A percentile compares a stretch with the other conserved stretches of the same genome.
phyloP scores from a whole-genome alignment of 2,329 filamentous ascomycete species.

The Calonectria multiphialidica region DNA sequence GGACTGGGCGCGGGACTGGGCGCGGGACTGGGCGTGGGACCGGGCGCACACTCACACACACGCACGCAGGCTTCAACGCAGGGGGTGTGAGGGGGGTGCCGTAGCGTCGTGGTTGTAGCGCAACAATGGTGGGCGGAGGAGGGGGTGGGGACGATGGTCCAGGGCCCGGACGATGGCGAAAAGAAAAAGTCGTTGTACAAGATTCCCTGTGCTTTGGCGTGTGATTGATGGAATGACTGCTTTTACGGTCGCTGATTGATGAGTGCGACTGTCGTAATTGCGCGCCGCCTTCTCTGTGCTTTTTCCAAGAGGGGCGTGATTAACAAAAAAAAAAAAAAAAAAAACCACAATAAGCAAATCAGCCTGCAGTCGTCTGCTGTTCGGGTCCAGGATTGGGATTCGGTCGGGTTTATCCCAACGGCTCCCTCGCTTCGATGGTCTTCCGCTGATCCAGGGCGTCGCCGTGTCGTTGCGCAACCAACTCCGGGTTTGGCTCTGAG shows the following conservation, averaged over 20 bases:
- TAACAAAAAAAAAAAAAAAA: too few relatives aligned
- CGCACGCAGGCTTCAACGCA: constrained; percentile 15
- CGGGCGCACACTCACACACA: constrained; percentile 20
- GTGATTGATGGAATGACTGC: constrained; percentile 19
- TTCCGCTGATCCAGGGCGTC: neutral
- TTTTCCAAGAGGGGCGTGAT: neutral
- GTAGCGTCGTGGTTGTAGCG: constrained; percentile 19
- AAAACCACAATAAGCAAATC: neutral
- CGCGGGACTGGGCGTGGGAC: constrained; percentile 21
- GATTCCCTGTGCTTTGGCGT: constrained; percentile 2
- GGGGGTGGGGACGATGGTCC: constrained; percentile 22
- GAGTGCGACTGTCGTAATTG: constrained; percentile 1
- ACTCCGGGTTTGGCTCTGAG: neutral
- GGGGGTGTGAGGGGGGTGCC: constrained; percentile 24
- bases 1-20: constrained; percentile 21
- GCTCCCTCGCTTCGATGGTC: neutral
- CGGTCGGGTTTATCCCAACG: neutral
- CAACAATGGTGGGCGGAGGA: constrained; percentile 20
- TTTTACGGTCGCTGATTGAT: constrained; percentile 7
- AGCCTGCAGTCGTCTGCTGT: neutral
- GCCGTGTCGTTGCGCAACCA: constrained; percentile 4
- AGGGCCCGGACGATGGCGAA: neutral
- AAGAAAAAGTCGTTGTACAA: constrained; percentile 10
- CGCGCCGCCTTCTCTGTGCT: constrained; percentile 7
- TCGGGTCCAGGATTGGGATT: neutral